A percentile compares a stretch with the other conserved stretches of the same genome.
These are phyloP conservation scores for Monilinia fructicola DNA, from an alignment of 2,329 filamentous ascomycete genomes.

Conservation along the genomic window DNA sequence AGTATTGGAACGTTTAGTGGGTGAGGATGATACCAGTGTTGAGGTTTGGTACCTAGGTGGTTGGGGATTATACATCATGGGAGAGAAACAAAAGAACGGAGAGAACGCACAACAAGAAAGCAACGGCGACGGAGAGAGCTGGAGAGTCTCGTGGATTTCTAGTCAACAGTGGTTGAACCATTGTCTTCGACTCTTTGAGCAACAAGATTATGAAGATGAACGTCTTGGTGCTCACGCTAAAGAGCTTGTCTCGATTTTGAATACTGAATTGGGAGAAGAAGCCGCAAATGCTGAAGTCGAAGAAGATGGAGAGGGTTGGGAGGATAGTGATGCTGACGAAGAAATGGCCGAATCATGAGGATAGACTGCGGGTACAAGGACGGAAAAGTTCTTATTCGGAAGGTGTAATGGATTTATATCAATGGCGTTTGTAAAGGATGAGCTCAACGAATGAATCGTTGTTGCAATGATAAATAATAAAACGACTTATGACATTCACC, in stretches of 20 bases:
- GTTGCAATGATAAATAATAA: conserved; percentile 19
- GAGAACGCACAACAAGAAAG: conserved; percentile 33
- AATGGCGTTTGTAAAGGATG: conserved; percentile 21
- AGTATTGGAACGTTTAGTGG: conserved; percentile 78
- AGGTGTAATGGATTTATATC: conserved; percentile 24
- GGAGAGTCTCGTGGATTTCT: conserved; percentile 62
- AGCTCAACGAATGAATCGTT: neutral
- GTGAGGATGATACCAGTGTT: conserved; percentile 90
- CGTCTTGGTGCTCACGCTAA: conserved; percentile 71
- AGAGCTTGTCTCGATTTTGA: conserved; percentile 66
- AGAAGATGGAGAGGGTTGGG: conserved; percentile 45
- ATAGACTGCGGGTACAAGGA: neutral
- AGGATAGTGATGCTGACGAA: conserved; percentile 49
- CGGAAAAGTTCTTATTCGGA: conserved; percentile 8
- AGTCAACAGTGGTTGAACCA: conserved; percentile 81
- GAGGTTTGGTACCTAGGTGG: conserved; percentile 97
- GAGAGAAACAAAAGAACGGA: conserved; percentile 61
- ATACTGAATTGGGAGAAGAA: conserved; percentile 63
- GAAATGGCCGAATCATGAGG: conserved; percentile 54
- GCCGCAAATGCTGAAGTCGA: conserved; percentile 56
- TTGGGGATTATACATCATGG: conserved; percentile 82
- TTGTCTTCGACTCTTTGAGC: conserved; percentile 74
- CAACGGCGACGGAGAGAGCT: conserved; percentile 46
- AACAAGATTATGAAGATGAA: conserved; percentile 83
- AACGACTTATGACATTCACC: neutral